Evolutionary conservation across 169 alveolate species (phyloP).

Genomic region (Eimeria nieschulzi): DNA sequence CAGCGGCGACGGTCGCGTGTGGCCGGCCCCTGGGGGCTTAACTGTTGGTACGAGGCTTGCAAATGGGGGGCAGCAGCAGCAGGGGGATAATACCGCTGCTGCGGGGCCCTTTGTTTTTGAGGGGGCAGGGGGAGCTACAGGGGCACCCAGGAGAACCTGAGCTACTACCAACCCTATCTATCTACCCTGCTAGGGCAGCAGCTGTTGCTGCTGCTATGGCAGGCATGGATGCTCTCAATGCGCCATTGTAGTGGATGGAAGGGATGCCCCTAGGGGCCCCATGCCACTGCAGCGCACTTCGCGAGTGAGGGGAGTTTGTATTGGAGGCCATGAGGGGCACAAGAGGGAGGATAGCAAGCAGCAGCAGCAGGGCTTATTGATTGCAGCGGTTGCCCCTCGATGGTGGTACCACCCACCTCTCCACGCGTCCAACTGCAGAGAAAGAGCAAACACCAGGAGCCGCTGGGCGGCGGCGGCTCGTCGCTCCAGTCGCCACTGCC

Average conservation of each 20-base stretch:
- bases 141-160: slow-evolving; percentile 48
- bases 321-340: too few species aligned
- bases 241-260: neutral
- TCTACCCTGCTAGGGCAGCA: neutral
- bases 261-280: too few species aligned
- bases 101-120: slow-evolving; percentile 36
- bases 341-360: too few species aligned
- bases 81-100: slow-evolving; percentile 22
- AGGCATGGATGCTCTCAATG: neutral
- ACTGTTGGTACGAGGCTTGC: slow-evolving; percentile 1
- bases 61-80: slow-evolving; percentile 54
- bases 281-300: too few species aligned
- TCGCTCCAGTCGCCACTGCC: too few species aligned
- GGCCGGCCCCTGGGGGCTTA: slow-evolving; percentile 20
- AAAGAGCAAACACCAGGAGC: too few species aligned
- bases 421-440: too few species aligned
- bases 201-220: slow-evolving; percentile 24
- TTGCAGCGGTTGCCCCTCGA: too few species aligned
- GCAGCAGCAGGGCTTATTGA: too few species aligned
- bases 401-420: too few species aligned
- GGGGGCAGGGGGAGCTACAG: slow-evolving; percentile 43
- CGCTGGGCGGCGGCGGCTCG: too few species aligned
- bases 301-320: too few species aligned
- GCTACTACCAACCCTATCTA: slow-evolving; percentile 11
- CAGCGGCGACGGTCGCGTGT: slow-evolving; percentile 44